Evolutionary conservation across 208 protist genomes (phyloP).

Genomic region (Trypanosoma lewisi): DNA sequence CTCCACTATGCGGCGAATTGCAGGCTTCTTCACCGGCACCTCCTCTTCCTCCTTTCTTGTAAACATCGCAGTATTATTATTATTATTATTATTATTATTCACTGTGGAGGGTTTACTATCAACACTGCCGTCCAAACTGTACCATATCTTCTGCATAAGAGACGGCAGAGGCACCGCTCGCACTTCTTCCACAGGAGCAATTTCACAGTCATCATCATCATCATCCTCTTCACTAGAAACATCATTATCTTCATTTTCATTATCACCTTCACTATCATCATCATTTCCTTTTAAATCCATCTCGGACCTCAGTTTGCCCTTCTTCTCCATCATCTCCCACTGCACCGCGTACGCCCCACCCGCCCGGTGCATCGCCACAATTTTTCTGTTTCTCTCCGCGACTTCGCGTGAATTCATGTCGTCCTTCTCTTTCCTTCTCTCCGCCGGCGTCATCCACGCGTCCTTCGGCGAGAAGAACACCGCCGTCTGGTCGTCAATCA

Average conservation of each 20-base stretch:
- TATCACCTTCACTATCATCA: conserved; percentile 5
- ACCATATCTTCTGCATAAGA: conserved; percentile 83
- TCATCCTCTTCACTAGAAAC: conserved; percentile 9
- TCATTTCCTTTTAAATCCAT: conserved; percentile 7
- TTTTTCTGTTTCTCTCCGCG: conserved; percentile 44
- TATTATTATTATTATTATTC: neutral
- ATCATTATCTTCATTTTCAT: no score
- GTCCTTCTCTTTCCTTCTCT: conserved; percentile 55
- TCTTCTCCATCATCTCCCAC: conserved; percentile 80
- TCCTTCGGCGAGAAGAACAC: conserved; percentile 68
- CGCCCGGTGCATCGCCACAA: conserved; percentile 63
- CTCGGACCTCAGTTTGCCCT: conserved; percentile 40
- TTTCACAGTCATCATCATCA: no score
- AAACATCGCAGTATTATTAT: no score
- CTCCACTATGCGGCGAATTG: conserved; percentile 37
- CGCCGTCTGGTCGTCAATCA: conserved; percentile 86
- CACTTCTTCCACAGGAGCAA: conserved; percentile 27
- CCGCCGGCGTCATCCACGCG: conserved; percentile 72
- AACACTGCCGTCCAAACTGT: conserved; percentile 56
- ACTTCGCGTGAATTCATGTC: no score
- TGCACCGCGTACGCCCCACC: conserved; percentile 71
- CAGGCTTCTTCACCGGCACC: conserved; percentile 8
- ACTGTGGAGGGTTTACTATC: conserved; percentile 21
- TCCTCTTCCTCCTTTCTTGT: no score
- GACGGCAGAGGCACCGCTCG: conserved; percentile 60